Evolutionary conservation across 2,329 filamentous ascomycete genomes (phyloP), one percentile per base, ranked within the genome.

Genomic region (Lithohypha guttulata): DNA sequence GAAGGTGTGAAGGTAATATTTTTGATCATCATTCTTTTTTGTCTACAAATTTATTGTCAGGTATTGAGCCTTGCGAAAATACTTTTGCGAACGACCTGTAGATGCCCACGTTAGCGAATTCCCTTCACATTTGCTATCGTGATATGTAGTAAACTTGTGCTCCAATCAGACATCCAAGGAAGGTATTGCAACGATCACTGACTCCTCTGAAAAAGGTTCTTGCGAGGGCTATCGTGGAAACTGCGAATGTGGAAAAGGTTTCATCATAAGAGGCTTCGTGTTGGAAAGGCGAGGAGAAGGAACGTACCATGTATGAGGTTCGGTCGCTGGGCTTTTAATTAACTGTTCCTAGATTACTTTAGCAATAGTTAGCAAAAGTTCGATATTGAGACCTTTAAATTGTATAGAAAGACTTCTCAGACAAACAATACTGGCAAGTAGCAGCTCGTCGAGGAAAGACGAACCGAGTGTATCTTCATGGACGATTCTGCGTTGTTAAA

Each of bases 381-480:
- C n/a, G n/a, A n/a, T n/a, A n/a, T n/a, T n/a, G n/a, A n/a, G n/a
- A n/a, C n/a, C n/a, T n/a, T n/a, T n/a, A n/a, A n/a, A n/a, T n/a
- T n/a, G n/a, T n/a, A n/a, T n/a, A n/a, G n/a, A 44, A 50, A 50
- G 28, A 36, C 22, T 42, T 41, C 64, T 79, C 75, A 79, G 75
- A 77, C 74, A 72, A 71, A 64, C 63, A 64, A 68, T 78, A 79
- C 75, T 79, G 75, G 75, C 75, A 75, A 79, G 75, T 79, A 78
- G 71, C 75, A 76, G 73, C 69, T 68, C 64, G 61, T 69, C 71
- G 67, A 69, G 71, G 71, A 75, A 29, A 61, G 68, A 67, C 65
- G 62, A 64, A 66, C 73, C 72, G 69, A 59, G 65, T 62, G 65
- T 55, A 70, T 69, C 77, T 70, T 78, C 75, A 79, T 66, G 73